Percentiles rank a stretch among this genome's conserved stretches.
Conservation (phyloP, 768 basidiomycete genomes). For the Amylocystis lapponica region DNA sequence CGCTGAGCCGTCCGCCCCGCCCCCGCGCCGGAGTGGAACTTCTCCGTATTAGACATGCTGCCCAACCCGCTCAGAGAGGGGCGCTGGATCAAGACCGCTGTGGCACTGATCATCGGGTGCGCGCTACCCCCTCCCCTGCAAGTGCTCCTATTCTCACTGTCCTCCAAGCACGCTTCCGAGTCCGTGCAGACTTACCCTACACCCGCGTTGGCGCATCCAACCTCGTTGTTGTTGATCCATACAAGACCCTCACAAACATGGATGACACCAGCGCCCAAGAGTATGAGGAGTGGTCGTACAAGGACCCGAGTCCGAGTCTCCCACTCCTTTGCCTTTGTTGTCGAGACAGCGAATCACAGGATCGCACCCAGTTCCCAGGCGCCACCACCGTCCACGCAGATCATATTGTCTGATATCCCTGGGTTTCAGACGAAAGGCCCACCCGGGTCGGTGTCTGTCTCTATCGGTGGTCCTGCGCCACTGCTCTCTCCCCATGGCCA, state of each 20-base stretch:
- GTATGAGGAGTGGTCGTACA: slow-evolving; percentile 79
- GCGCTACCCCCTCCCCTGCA: slow-evolving; percentile 73
- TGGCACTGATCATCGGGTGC: slow-evolving; percentile 72
- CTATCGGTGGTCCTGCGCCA: slow-evolving; percentile 53
- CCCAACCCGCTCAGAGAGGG: slow-evolving; percentile 66
- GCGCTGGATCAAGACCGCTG: slow-evolving; percentile 66
- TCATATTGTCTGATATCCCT: slow-evolving; percentile 72
- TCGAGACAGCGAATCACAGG: slow-evolving; percentile 82
- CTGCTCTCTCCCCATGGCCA: slow-evolving; percentile 72
- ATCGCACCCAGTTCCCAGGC: slow-evolving; percentile 55
- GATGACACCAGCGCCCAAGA: slow-evolving; percentile 78
- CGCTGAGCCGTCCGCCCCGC: slow-evolving; percentile 1
- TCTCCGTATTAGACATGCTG: slow-evolving; percentile 52
- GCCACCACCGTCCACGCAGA: slow-evolving; percentile 53
- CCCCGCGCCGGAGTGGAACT: slow-evolving; percentile 25
- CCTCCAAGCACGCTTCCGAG: slow-evolving; percentile 80
- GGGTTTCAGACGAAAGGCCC: slow-evolving; percentile 79
- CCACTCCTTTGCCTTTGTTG: slow-evolving; percentile 84
- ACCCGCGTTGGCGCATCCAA: slow-evolving; percentile 67
- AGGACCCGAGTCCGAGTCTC: slow-evolving; percentile 61
- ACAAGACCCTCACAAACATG: slow-evolving; percentile 73
- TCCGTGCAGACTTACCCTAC: slow-evolving; percentile 81
- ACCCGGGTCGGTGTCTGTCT: slow-evolving; percentile 54
- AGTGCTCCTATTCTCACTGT: slow-evolving; percentile 78
- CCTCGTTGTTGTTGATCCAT: slow-evolving; percentile 81